A percentile compares a stretch with the other conserved stretches of the same genome.
Evolutionary conservation across 495 filamentous ascomycete species (phyloP).

Genomic region (Cenococcum geophilum): DNA sequence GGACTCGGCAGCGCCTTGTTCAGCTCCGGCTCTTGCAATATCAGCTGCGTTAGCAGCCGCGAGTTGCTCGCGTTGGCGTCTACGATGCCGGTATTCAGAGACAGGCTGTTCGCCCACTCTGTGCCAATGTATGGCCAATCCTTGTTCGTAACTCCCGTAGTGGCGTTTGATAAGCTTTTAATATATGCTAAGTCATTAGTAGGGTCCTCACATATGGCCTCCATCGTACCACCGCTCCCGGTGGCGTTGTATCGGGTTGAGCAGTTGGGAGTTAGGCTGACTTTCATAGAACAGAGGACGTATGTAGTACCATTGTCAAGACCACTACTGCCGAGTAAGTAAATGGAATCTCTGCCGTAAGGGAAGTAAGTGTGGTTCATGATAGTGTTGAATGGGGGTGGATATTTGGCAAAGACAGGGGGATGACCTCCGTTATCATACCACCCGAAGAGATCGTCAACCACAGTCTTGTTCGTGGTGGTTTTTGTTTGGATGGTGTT

Average conservation of each 20-base stretch:
- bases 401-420: constrained; percentile 60
- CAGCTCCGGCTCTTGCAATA: constrained; percentile 33
- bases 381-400: constrained; percentile 58
- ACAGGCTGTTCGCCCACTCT: constrained; percentile 51
- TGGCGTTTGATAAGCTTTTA: constrained; percentile 37
- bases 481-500: constrained; percentile 20
- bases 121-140: constrained; percentile 58
- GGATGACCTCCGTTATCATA: constrained; percentile 47
- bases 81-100: constrained; percentile 54
- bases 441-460: constrained; percentile 67
- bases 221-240: constrained; percentile 49
- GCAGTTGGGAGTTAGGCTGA: constrained; percentile 53
- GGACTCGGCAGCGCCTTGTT: constrained; percentile 52
- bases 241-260: constrained; percentile 56
- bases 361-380: constrained; percentile 45
- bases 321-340: constrained; percentile 53
- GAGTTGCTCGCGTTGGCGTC: constrained; percentile 56
- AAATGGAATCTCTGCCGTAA: constrained; percentile 48
- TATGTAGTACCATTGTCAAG: constrained; percentile 41
- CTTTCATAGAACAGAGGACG: constrained; percentile 58
- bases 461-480: constrained; percentile 49
- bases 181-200: constrained; percentile 48
- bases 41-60: constrained; percentile 54
- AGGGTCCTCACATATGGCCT: constrained; percentile 52
- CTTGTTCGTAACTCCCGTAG: constrained; percentile 29